A percentile compares a stretch with the other conserved stretches of the same genome.
phyloP scores from a whole-genome alignment of 1,284 basidiomycete species.

The Ceratorhiza oryzae-sativae region DNA sequence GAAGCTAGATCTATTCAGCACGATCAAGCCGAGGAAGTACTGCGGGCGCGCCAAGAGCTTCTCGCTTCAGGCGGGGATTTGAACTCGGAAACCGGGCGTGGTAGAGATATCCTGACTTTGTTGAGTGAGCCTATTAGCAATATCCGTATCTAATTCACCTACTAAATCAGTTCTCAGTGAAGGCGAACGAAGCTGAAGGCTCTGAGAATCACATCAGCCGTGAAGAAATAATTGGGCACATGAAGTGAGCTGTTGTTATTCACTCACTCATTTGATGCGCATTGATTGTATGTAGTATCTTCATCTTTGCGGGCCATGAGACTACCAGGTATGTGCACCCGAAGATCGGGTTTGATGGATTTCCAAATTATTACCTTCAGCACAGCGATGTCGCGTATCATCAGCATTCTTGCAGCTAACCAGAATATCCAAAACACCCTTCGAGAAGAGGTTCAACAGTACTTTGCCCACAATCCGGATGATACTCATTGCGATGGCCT shows the following conservation, averaged over 20 bases:
- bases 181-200: conserved; percentile 51
- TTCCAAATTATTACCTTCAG: conserved; percentile 50
- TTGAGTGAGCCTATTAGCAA: conserved; percentile 52
- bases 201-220: conserved; percentile 53
- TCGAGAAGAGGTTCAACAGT: conserved; percentile 50
- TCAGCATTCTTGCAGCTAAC: conserved; percentile 53
- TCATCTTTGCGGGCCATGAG: conserved; percentile 59
- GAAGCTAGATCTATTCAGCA: conserved; percentile 60
- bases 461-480: conserved; percentile 43
- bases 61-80: conserved; percentile 43
- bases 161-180: conserved; percentile 48
- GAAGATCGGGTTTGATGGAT: not conserved
- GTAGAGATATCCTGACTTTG: conserved; percentile 61
- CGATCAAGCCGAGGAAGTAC: conserved; percentile 54
- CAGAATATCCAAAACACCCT: conserved; percentile 51
- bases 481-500: conserved; percentile 52
- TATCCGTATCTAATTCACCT: not conserved
- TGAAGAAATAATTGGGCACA: conserved; percentile 56
- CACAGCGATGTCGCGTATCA: conserved; percentile 53
- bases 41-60: conserved; percentile 49
- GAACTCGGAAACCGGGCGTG: conserved; percentile 44
- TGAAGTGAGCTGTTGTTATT: conserved; percentile 52
- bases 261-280: not conserved
- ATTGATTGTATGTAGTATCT: conserved; percentile 7
- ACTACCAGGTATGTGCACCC: not conserved